Conservation (phyloP, 192 early-diverging fungal genomes). For the Entomortierella chlamydospora region DNA sequence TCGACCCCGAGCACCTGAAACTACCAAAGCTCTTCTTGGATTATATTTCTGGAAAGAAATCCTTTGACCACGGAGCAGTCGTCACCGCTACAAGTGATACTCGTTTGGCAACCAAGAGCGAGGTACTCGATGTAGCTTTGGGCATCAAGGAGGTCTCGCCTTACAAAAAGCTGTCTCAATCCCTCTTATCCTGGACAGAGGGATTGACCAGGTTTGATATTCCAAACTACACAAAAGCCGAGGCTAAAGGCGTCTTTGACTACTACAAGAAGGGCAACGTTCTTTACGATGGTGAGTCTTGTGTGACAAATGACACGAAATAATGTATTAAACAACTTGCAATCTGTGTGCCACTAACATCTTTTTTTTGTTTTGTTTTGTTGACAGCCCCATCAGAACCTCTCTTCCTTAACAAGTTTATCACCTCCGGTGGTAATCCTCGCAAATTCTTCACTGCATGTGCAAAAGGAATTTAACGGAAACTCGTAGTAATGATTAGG, state of each 20-base stretch:
- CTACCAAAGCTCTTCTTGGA: slow-evolving; percentile 61
- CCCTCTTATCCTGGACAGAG: slow-evolving; percentile 40
- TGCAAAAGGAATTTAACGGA: slow-evolving; percentile 46
- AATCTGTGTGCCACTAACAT: too few species aligned
- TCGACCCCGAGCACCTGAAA: slow-evolving; percentile 56
- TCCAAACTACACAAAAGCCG: slow-evolving; percentile 53
- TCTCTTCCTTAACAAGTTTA: slow-evolving; percentile 50
- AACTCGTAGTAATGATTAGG: not conserved
- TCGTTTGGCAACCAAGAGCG: slow-evolving; percentile 45
- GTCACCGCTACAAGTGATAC: slow-evolving; percentile 53
- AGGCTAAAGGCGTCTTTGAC: slow-evolving; percentile 60
- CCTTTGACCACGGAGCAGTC: slow-evolving; percentile 57
- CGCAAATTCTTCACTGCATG: slow-evolving; percentile 61
- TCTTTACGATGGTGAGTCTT: slow-evolving; percentile 40
- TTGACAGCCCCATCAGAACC: slow-evolving; percentile 44
- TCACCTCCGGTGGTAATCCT: slow-evolving; percentile 53
- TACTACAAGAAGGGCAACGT: slow-evolving; percentile 59
- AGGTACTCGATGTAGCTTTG: slow-evolving; percentile 53
- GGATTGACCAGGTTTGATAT: slow-evolving; percentile 52
- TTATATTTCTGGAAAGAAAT: slow-evolving; percentile 59
- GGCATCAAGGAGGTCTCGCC: slow-evolving; percentile 45
- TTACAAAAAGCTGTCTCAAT: slow-evolving; percentile 46
- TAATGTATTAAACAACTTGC: not conserved
- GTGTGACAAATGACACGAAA: not conserved
- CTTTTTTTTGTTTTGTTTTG: not conserved